Conservation (phyloP, 129 eudicot genomes). For the Escallonia rubra region DNA sequence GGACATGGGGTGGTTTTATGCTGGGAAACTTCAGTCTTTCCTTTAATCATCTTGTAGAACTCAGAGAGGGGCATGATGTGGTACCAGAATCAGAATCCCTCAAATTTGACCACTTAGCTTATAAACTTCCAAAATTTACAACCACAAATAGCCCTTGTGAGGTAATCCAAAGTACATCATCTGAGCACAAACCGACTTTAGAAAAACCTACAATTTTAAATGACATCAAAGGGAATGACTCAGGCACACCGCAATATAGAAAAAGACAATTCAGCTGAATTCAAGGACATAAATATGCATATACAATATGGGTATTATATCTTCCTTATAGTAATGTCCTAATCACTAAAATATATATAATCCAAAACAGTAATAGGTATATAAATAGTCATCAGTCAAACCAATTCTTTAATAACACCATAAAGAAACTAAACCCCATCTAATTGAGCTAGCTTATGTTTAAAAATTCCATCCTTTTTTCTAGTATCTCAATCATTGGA, state of each 20-base stretch:
- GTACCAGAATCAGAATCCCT: slow-evolving; percentile 10
- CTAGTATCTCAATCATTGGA: slow-evolving; percentile 55
- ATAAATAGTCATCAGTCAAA: slow-evolving; percentile 47
- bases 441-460: slow-evolving; percentile 26
- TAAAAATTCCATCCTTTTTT: slow-evolving; percentile 30
- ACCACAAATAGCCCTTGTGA: slow-evolving; percentile 11
- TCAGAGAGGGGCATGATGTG: slow-evolving; percentile 85
- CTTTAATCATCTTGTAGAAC: slow-evolving; percentile 47
- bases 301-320: slow-evolving; percentile 21
- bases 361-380: slow-evolving; percentile 36
- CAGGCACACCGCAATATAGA: slow-evolving; percentile 17
- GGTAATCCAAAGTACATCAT: slow-evolving; percentile 15
- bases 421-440: slow-evolving; percentile 37
- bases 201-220: slow-evolving; percentile 38
- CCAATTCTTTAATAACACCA: slow-evolving; percentile 47
- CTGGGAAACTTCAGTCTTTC: slow-evolving; percentile 49
- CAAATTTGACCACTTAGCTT: slow-evolving; percentile 7
- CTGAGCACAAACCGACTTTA: slow-evolving; percentile 26
- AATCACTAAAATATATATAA: slow-evolving; percentile 47
- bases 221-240: slow-evolving; percentile 30
- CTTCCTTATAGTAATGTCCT: slow-evolving; percentile 40
- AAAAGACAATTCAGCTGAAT: slow-evolving; percentile 6
- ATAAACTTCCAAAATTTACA: slow-evolving; percentile 19
- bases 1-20: slow-evolving; percentile 21
- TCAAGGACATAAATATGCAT: slow-evolving; percentile 18